Percentiles rank a stretch among this genome's conserved stretches.
Evolutionary conservation across 495 filamentous ascomycete genomes (phyloP).

Genomic region (Aspergillus kassunensis): DNA sequence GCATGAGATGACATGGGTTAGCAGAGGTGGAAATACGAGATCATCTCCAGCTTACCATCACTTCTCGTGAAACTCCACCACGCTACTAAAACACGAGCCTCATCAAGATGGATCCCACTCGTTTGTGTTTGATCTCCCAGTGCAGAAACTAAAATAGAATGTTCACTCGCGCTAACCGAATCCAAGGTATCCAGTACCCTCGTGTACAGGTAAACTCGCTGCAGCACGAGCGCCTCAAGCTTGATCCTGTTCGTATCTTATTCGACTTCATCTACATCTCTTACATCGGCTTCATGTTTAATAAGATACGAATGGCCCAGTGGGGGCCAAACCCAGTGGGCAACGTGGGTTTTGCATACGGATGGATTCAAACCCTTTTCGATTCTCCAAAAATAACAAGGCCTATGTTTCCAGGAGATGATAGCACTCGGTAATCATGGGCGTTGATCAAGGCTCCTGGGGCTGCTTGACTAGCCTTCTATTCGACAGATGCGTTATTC

Average conservation of each 20-base stretch:
- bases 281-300: slow-evolving; percentile 1
- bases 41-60: not conserved
- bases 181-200: slow-evolving; percentile 6
- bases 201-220: slow-evolving; percentile 2
- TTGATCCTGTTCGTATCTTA: slow-evolving; percentile 4
- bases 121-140: slow-evolving; percentile 2
- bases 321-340: slow-evolving; percentile 6
- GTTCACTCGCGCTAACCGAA: not conserved
- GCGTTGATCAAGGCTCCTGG: not conserved
- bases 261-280: not conserved
- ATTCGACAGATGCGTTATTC: not conserved
- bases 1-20: not conserved
- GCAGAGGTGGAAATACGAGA: slow-evolving; percentile 8
- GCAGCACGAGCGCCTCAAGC: slow-evolving; percentile 3
- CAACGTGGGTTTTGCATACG: not conserved
- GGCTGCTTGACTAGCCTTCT: not conserved
- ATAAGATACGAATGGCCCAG: not conserved
- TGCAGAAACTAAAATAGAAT: slow-evolving; percentile 14
- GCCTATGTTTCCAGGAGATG: not conserved
- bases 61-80: slow-evolving; percentile 11
- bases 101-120: slow-evolving; percentile 2
- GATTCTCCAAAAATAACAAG: slow-evolving; percentile 10
- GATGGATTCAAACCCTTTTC: not conserved
- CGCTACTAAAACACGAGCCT: slow-evolving; percentile 10
- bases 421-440: not conserved